phyloP scores from a whole-genome alignment of 257 asterid genomes.

The Fraxinus americana region DNA sequence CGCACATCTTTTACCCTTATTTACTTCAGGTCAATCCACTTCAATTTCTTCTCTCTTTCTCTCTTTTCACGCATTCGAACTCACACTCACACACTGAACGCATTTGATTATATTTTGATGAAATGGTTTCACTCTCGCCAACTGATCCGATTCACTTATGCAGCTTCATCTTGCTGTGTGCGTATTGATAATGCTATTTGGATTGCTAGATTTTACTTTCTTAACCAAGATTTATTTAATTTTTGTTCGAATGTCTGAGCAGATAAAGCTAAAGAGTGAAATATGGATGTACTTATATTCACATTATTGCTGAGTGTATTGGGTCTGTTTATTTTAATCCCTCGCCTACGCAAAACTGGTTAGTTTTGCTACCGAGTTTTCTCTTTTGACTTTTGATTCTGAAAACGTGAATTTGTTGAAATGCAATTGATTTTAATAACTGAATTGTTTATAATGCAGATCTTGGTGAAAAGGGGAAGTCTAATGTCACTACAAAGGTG shows the following conservation, averaged over 20 bases:
- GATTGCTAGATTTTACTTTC: neutral
- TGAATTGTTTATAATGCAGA: conserved; percentile 50
- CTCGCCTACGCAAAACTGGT: conserved; percentile 67
- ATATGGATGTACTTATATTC: conserved; percentile 50
- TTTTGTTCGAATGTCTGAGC: conserved; percentile 7
- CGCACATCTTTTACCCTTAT: neutral
- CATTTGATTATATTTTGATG: neutral
- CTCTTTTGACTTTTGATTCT: conserved; percentile 4
- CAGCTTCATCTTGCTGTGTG: neutral
- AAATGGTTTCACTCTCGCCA: neutral
- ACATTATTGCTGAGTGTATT: conserved; percentile 58
- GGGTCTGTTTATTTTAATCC: conserved; percentile 43
- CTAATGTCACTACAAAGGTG: conserved; percentile 52
- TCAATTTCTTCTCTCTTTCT: neutral
- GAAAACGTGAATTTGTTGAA: conserved; percentile 16
- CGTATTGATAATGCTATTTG: conserved; percentile 1
- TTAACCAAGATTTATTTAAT: neutral
- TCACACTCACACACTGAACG: neutral
- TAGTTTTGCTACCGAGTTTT: neutral
- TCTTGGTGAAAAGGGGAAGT: conserved; percentile 36
- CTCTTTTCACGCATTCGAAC: neutral
- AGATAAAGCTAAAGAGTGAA: conserved; percentile 28
- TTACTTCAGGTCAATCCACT: conserved; percentile 8
- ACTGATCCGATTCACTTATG: neutral
- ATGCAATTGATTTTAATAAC: neutral